Percentiles rank a stretch among this genome's conserved stretches.
These are phyloP conservation scores for Rhododendron kiyosumense DNA, from an alignment of 148 eudicot species.

Conservation along the genomic window DNA sequence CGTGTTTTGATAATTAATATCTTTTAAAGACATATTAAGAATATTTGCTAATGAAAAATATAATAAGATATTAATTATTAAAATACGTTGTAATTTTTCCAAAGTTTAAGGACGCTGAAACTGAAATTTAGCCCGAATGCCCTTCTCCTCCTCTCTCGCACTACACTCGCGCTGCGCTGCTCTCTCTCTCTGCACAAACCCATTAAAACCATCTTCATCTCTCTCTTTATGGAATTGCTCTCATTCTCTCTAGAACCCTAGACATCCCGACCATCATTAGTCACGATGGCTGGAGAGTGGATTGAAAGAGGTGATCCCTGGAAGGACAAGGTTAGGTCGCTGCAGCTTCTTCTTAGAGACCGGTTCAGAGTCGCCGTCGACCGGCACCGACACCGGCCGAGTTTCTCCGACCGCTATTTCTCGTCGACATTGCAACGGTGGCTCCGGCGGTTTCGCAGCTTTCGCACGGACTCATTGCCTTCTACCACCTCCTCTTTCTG, in stretches of 20 bases:
- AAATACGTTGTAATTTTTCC: too few species aligned
- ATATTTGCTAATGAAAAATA: too few species aligned
- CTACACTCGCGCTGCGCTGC: not conserved
- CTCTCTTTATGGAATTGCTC: not conserved
- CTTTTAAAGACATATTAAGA: too few species aligned
- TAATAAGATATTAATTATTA: too few species aligned
- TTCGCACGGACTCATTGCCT: conserved; percentile 49
- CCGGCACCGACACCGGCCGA: conserved; percentile 35
- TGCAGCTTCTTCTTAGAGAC: conserved; percentile 46
- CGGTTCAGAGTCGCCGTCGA: conserved; percentile 55
- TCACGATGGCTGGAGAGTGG: conserved; percentile 23
- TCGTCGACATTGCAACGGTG: conserved; percentile 41
- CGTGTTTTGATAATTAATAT: too few species aligned
- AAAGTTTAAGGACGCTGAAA: not conserved
- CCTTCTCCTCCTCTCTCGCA: not conserved
- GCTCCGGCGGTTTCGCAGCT: conserved; percentile 44
- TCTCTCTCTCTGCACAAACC: not conserved
- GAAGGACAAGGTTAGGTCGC: conserved; percentile 35
- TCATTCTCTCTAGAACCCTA: not conserved
- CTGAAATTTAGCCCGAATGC: not conserved
- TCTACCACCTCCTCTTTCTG: conserved; percentile 61
- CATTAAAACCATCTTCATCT: not conserved
- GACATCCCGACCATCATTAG: not conserved
- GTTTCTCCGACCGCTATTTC: conserved; percentile 32
- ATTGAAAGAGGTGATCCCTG: conserved; percentile 39